These are phyloP conservation scores for Trametes versicolor DNA, from an alignment of 1,284 basidiomycete species.

Conservation along the genomic window DNA sequence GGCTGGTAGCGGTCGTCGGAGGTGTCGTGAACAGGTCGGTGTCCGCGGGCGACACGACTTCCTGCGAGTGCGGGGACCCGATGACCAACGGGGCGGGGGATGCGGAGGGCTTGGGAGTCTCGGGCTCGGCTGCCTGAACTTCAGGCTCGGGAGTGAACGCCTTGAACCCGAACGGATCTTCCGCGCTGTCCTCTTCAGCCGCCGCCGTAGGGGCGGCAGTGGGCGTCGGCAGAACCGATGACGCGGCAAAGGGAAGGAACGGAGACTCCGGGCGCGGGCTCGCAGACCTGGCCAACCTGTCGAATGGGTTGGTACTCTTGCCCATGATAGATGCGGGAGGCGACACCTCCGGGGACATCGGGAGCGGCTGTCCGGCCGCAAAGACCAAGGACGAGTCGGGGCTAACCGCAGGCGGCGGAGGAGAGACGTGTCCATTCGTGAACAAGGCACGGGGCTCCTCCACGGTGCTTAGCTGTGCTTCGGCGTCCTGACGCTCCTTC, in stretches of 20 bases:
- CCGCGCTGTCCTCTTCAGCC: slow-evolving; percentile 37
- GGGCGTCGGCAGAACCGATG: slow-evolving; percentile 44
- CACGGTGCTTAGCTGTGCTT: slow-evolving; percentile 58
- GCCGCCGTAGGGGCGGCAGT: slow-evolving; percentile 35
- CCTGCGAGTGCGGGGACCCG: slow-evolving; percentile 23
- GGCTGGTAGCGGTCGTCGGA: slow-evolving; percentile 54
- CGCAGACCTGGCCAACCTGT: slow-evolving; percentile 67
- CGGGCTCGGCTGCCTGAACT: slow-evolving; percentile 29
- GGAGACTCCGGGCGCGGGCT: slow-evolving; percentile 64
- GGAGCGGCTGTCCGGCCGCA: slow-evolving; percentile 76
- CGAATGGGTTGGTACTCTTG: slow-evolving; percentile 96
- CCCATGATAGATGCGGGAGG: slow-evolving; percentile 47
- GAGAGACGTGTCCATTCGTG: slow-evolving; percentile 39
- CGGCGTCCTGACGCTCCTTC: slow-evolving; percentile 66
- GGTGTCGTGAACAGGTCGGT: slow-evolving; percentile 71
- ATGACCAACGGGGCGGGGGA: slow-evolving; percentile 25
- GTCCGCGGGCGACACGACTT: slow-evolving; percentile 49
- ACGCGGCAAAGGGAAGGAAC: slow-evolving; percentile 60
- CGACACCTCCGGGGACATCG: slow-evolving; percentile 67
- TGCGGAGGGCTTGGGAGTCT: slow-evolving; percentile 33
- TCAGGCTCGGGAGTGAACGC: slow-evolving; percentile 46
- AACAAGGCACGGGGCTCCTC: slow-evolving; percentile 27
- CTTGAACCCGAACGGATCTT: slow-evolving; percentile 70
- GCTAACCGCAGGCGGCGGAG: slow-evolving; percentile 46
- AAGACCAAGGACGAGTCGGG: slow-evolving; percentile 57